Base-by-base conservation (phyloP, 257 asterid genomes). In the Perilla frutescens region DNA sequence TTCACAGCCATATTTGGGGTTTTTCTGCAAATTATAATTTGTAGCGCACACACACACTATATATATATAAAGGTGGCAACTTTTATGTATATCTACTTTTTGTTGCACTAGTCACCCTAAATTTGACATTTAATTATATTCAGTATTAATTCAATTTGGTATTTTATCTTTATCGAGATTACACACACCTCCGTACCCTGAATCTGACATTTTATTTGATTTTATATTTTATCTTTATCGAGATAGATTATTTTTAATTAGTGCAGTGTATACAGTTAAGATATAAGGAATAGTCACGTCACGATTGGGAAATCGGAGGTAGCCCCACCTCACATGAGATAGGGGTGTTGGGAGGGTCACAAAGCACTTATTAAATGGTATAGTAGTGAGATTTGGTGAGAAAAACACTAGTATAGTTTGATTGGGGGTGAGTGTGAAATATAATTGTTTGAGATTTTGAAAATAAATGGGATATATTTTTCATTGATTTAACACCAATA, bases 401-500 rank as follows among this genome's bases (percentile, higher is more conserved):
- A 56, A 20, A 56, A 71, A 64, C 68, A 71, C 69, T 77, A 58
- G 55, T 20, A 49, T 62, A 44, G 29, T 36, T 50, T 53, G 71
- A 65, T 32, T 39, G 34, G 34, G 76, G 12, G 70, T 65, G 77
- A 71, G 66, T 65, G 49, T 55, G 76, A 53, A 57, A 55, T 34
- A 13, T n/a, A 50, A 1, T 70, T 58, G 51, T 51, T 12, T 47
- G 62, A 36, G 39, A 32, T 69, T 73, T 66, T 68, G 29, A 15
- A 69, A 61, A 76, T 80, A 63, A 34, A 34, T 34, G 55, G 72
- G 2, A 50, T 47, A 67, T 59, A 37, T 59, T 12, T 72, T 70
- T 45, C 34, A 14, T 57, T 79, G 85, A 81, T 73, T 58, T 77
- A 77, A 81, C 82, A 74, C 72, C 85, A 81, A 69, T 64, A 77